Conservation (phyloP, 2,329 filamentous ascomycete genomes). For the Pochonia chlamydosporia region DNA sequence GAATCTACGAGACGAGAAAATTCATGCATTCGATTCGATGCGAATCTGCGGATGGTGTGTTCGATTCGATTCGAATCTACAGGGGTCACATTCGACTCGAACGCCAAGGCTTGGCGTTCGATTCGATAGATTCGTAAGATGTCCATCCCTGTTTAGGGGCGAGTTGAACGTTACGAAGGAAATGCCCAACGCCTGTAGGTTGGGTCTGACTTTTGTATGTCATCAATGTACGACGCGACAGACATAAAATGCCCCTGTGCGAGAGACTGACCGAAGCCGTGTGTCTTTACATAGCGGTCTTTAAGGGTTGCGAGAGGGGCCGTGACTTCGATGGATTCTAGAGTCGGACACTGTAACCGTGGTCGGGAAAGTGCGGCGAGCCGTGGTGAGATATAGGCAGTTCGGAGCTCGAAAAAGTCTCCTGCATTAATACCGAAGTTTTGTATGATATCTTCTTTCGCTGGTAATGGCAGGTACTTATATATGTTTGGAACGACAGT, state of each 20-base stretch:
- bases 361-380: background rate
- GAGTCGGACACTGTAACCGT: background rate
- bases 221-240: background rate
- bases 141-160: too few species aligned
- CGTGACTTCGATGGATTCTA: background rate
- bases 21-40: too few species aligned
- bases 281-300: background rate
- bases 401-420: background rate
- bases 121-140: too few species aligned
- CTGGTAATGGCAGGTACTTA: background rate
- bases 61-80: too few species aligned
- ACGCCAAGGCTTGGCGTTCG: too few species aligned
- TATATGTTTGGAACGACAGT: background rate
- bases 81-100: too few species aligned
- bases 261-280: too few species aligned
- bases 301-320: background rate
- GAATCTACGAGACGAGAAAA: too few species aligned
- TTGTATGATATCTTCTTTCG: background rate
- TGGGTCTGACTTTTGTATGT: background rate
- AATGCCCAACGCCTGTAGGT: background rate
- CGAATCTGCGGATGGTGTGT: too few species aligned
- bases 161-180: background rate
- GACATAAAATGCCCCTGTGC: background rate
- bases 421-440: background rate
- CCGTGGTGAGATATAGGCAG: background rate